Evolutionary conservation across 805 yeast species (phyloP).

Genomic region (Wickerhamomyces canadensis): DNA sequence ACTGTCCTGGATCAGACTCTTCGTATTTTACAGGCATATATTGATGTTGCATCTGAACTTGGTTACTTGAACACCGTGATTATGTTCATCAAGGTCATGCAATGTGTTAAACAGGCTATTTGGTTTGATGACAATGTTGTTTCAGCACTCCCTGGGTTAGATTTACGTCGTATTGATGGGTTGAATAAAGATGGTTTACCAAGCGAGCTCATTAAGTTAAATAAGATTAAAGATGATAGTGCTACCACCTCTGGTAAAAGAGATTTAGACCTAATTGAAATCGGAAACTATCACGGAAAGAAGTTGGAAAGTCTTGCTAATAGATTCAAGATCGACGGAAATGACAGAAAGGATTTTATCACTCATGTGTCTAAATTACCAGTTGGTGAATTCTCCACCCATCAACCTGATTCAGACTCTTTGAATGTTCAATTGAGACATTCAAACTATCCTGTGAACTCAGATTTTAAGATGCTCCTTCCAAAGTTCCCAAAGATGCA

Average conservation of each 20-base stretch:
- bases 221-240: background rate
- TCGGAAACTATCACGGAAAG: slow-evolving; percentile 30
- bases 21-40: slow-evolving; percentile 88
- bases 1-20: slow-evolving; percentile 91
- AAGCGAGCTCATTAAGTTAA: slow-evolving; percentile 2
- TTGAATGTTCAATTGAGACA: slow-evolving; percentile 48
- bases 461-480: slow-evolving; percentile 63
- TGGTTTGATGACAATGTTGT: slow-evolving; percentile 82
- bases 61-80: slow-evolving; percentile 64
- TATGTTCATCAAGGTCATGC: slow-evolving; percentile 65
- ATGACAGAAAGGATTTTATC: slow-evolving; percentile 42
- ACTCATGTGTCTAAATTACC: slow-evolving; percentile 57
- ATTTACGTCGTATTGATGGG: slow-evolving; percentile 16
- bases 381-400: slow-evolving; percentile 39
- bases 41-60: slow-evolving; percentile 83
- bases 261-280: slow-evolving; percentile 7
- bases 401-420: slow-evolving; percentile 30
- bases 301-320: slow-evolving; percentile 27
- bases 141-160: slow-evolving; percentile 25
- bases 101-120: slow-evolving; percentile 78
- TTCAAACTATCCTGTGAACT: slow-evolving; percentile 37
- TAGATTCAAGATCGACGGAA: slow-evolving; percentile 36
- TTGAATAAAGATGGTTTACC: slow-evolving; percentile 16
- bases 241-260: background rate
- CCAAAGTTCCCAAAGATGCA: slow-evolving; percentile 87